Evolutionary conservation across 2,329 filamentous ascomycete species (phyloP).

Genomic region (Exophiala calicioides): DNA sequence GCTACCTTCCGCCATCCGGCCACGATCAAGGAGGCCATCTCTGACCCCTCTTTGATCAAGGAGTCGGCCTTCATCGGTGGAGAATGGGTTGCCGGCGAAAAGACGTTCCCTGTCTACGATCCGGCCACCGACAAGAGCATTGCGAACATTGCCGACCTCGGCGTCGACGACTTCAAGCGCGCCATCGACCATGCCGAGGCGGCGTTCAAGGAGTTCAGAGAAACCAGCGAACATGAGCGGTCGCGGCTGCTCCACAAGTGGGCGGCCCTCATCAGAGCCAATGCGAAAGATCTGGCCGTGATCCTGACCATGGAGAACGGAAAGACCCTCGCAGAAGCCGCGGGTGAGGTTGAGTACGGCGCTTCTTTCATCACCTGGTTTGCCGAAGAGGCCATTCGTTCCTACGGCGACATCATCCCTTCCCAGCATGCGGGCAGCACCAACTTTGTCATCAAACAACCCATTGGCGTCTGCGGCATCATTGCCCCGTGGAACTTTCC

Average conservation of each 20-base stretch:
- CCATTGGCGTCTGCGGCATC: constrained; percentile 77
- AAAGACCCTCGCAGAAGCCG: constrained; percentile 54
- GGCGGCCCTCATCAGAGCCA: constrained; percentile 57
- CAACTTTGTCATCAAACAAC: constrained; percentile 76
- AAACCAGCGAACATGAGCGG: constrained; percentile 38
- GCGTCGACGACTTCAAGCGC: constrained; percentile 24
- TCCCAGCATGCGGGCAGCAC: constrained; percentile 69
- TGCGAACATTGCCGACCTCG: constrained; percentile 24
- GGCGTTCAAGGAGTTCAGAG: constrained; percentile 40
- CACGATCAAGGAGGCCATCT: constrained; percentile 7
- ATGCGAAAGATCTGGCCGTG: constrained; percentile 49
- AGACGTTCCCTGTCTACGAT: constrained; percentile 18
- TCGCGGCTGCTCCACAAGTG: constrained; percentile 55
- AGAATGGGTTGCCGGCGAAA: constrained; percentile 3
- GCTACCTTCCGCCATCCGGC: too few relatives aligned
- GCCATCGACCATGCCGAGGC: constrained; percentile 27
- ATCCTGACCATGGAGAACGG: constrained; percentile 13
- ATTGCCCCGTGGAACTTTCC: constrained; percentile 92
- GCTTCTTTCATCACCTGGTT: constrained; percentile 54
- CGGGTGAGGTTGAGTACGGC: constrained; percentile 50
- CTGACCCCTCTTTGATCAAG: constrained; percentile 2
- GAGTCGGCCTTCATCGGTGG: constrained; percentile 15
- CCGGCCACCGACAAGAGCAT: constrained; percentile 28
- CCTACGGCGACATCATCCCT: constrained; percentile 49
- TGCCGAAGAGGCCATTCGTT: constrained; percentile 49